These are phyloP conservation scores for Tylopilus sp. DNA, from an alignment of 768 basidiomycete genomes.

Conservation along the genomic window DNA sequence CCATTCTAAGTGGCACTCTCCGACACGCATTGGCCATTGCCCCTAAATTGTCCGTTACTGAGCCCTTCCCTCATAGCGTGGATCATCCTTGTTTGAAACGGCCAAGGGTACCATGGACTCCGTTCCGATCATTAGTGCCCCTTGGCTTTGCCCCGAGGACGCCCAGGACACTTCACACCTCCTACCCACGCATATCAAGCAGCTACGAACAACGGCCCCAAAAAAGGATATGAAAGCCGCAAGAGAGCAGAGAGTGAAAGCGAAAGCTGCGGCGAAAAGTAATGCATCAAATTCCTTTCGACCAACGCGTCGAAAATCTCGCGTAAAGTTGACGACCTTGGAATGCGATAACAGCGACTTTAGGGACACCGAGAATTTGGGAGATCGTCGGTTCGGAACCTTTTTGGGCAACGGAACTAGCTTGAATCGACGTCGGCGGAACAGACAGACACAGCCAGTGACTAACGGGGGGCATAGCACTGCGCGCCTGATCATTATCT, in stretches of 20 bases:
- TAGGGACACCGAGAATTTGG: conserved; percentile 57
- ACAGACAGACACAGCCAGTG: conserved; percentile 68
- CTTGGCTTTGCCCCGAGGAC: too few relatives aligned
- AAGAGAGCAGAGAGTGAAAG: too few relatives aligned
- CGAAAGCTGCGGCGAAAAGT: too few relatives aligned
- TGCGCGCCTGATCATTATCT: neutral
- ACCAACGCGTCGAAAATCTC: too few relatives aligned
- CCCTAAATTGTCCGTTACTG: conserved; percentile 1
- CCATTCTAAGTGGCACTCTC: conserved; percentile 64
- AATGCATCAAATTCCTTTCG: too few relatives aligned
- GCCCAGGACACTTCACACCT: too few relatives aligned
- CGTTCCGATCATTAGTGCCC: conserved; percentile 56
- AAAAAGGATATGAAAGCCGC: too few relatives aligned
- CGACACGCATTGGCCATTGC: conserved; percentile 45
- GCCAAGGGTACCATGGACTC: conserved; percentile 42
- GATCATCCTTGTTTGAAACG: conserved; percentile 36
- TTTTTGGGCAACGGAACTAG: conserved; percentile 62
- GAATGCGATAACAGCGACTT: conserved; percentile 63
- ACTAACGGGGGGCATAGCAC: conserved; percentile 15
- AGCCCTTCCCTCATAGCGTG: conserved; percentile 31
- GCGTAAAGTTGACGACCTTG: too few relatives aligned
- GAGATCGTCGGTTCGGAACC: conserved; percentile 64
- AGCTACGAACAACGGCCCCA: too few relatives aligned
- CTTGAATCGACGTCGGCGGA: conserved; percentile 68
- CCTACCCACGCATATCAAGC: too few relatives aligned